Evolutionary conservation across 495 filamentous ascomycete genomes (phyloP), one percentile per base, ranked within the genome.

Genomic region (Xylaria bambusicola): DNA sequence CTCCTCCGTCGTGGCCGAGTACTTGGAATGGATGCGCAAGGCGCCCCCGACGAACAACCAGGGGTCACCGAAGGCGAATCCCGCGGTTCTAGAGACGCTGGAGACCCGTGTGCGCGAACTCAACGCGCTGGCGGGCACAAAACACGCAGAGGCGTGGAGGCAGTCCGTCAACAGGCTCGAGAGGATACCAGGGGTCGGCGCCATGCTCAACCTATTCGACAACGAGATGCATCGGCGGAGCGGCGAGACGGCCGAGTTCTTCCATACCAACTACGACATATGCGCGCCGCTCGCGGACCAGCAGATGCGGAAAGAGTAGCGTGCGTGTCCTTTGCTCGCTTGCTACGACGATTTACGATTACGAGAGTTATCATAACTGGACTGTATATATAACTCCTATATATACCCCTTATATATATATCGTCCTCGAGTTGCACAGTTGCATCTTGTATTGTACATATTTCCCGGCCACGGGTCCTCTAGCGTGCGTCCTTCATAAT

Each of bases 1-100:
- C 20, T 53, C 60, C 31, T 62, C 60, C 7, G 60, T 56, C 15
- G 52, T 62, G 15, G 60, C 60, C 4, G 60, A 57, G 45, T 62
- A 62, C 52, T 44, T 62, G 3, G 42, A 54, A 24, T 62, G 60
- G 60, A 57, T 62, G 44, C 52, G 60, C 17, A 61, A 46, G 23
- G 29, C 50, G 21, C 29, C 40, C 24, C 29, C 21, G 20, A 35
- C 40, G 17, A 46, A 13, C 56, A 40, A 18, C 38, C 35, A 40
- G 31, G 47, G 21, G 1, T 26, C 50, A 7, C 41, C 42, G 7
- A 53, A 54, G 31, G 26, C 50, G 3, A 55, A 49, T 21, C 29
- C 41, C 0, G 58, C 50, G 5, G 49, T 61, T 1, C 58, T 61
- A 13, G 58, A 54, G 42, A 26, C 58, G 15, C 50, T 61, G 17